Base-by-base conservation (phyloP, 2,329 filamentous ascomycete genomes). In the Diplodia mutila region DNA sequence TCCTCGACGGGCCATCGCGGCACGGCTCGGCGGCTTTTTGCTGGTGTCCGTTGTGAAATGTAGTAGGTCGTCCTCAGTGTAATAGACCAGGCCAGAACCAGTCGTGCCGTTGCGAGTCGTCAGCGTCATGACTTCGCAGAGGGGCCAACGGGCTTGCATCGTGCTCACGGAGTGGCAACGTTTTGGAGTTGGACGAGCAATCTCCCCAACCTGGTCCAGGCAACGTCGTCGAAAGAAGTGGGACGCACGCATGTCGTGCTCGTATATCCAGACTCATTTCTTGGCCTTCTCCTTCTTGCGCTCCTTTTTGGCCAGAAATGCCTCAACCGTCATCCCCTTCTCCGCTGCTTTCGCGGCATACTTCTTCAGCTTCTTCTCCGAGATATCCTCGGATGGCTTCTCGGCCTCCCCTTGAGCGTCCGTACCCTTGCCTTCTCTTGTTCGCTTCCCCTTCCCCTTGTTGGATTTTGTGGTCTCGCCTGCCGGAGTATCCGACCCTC, bases 261-360 rank as follows among this genome's bases (percentile, higher is more conserved):
- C 12, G 9, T 37, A n/a, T 25, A 21, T n/a, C 14, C 49, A 52
- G 23, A 8, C 23, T 67, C 48, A 64, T 64, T 61, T 37, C 18
- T 53, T 54, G 34, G 49, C 46, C 18, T 55, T 53, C 34, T 46
- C 53, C 46, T 51, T 66, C 42, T 57, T 61, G 27, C 65, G 61
- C 6, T 66, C 69, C 63, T 78, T 79, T 70, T 79, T 79, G 55
- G 75, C 72, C 16, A 77, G 73, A 29, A 78, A 82, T 16, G 72
- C 71, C 48, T 80, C 76, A 6, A 81, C 70, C 0, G 76, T 73
- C 52, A 81, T 73, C 14, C 75, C 73, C 70, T 81, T 82, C 21
- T 71, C 73, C 0, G 71, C 72, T 1, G 68, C 48, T 23, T 63
- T 59, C 21, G 61, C 39, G 37, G 57, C 46, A 18, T 46, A 59